Evolutionary conservation across 2,329 filamentous ascomycete species (phyloP), one percentile per base, ranked within the genome.

Genomic region (Aspergillus bombycis): DNA sequence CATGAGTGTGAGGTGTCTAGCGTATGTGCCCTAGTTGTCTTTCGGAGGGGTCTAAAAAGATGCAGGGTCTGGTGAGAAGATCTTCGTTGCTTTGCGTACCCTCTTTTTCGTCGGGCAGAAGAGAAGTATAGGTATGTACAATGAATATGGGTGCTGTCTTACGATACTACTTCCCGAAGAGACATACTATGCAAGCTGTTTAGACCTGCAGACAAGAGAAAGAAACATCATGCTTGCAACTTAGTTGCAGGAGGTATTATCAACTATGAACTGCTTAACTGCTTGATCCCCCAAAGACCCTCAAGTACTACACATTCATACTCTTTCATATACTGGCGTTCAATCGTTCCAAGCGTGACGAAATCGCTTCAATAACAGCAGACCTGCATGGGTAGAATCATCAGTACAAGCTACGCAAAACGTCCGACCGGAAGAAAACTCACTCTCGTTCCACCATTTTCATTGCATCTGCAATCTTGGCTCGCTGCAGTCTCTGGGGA

Each of bases 361-460:
- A 79, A 30, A 81, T 80, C 9, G 77, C 77, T 34, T 80, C 78
- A 57, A 81, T 80, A 43, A 80, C 77, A 50, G 78, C 78, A 63
- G 78, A 79, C 60, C 79, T 80, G 59, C 14, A 64, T 32, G 9
- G 6, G 41, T 50, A 36, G 52, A 26, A 54, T 52, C 11, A 60
- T 73, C 61, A 68, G 60, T 21, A 32, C 48, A 30, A 36, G 28
- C 34, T 28, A 53, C 26, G 50, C 54, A 23, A 58, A 36, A n/a
- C n/a, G 34, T 30, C 12, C 28, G 38, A 32, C 26, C 55, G 8
- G 41, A 59, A 32, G 48, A 28, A 50, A 26, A 74, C 78, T 65
- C 62, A 80, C 79, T 84, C 82, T 76, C 81, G 74, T 63, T 83
- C 82, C 54, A 84, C 79, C 80, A 84, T 80, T 46, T 72, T 76